Evolutionary conservation across 306 rosid species (phyloP), one percentile per base, ranked within the genome.

Genomic region (Vachellia collinsii): DNA sequence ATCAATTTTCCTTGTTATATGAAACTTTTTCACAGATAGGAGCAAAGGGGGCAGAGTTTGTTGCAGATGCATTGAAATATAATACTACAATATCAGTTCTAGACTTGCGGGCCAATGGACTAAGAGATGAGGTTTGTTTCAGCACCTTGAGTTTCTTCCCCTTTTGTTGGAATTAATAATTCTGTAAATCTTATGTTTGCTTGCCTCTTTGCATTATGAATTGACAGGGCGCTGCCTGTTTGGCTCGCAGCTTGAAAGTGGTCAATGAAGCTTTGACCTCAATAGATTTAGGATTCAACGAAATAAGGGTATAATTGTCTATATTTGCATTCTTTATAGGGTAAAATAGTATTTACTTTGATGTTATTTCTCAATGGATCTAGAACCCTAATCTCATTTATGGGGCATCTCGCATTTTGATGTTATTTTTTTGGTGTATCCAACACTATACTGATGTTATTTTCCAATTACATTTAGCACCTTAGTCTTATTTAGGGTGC

Each of bases 201-300:
- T 54, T 54, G 29, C 62, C 29, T 54, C 3, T 37, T 66, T 80
- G 58, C 77, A 75, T 68, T 78, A 61, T 81, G 50, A 34, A 70
- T 67, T 69, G 78, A 81, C 90, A 93, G 99, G 99, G 99, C 83
- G 99, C 99, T 44, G 79, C 76, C 53, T 90, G 88, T 83, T 85
- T 95, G 75, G 99, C 99, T 78, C 99, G 99, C 72, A 95, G 99
- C 92, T 93, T 95, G 87, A 95, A 91, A 90, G 96, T 95, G 78
- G 99, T 95, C 53, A 95, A 95, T 75, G 99, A 95, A 91, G 97
- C 98, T 82, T 87, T 93, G 83, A 87, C 94, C 71, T 90, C 98
- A 20, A 81, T 95, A 61, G 99, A 95, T 83, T 87, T 95, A 78
- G 98, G 98, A 74, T 95, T 93, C 85, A 95, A 95, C 71, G 99